Conservation (phyloP, 306 rosid genomes). For the Cucurbita argyrosperma region DNA sequence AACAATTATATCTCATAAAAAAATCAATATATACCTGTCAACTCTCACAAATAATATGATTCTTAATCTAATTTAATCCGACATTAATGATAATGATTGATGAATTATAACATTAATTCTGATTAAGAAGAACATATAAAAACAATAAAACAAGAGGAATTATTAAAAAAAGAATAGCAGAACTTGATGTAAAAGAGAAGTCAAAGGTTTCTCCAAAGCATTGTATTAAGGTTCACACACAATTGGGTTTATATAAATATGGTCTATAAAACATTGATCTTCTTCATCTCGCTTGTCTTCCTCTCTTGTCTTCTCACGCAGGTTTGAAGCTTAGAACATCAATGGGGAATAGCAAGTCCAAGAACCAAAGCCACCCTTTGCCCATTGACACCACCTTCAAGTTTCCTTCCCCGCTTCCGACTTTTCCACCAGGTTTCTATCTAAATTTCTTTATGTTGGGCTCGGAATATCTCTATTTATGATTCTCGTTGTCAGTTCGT, state of each 20-base stretch:
- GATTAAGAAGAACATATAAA: background rate
- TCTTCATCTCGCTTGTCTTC: background rate
- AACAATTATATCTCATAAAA: too few species aligned
- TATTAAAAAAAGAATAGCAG: background rate
- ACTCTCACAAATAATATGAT: too few species aligned
- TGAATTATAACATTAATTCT: too few species aligned
- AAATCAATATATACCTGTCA: too few species aligned
- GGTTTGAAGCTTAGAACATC: background rate
- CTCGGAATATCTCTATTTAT: too few species aligned
- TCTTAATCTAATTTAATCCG: too few species aligned
- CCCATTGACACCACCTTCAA: constrained; percentile 43
- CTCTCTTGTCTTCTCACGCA: background rate
- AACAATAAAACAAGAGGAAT: background rate
- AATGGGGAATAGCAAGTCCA: constrained; percentile 5
- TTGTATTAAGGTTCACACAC: background rate
- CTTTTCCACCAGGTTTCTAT: constrained; percentile 5
- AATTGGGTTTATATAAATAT: background rate
- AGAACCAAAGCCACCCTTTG: constrained; percentile 11
- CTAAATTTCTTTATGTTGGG: too few species aligned
- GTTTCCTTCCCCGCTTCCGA: constrained; percentile 40
- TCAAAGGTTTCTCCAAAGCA: constrained; percentile 2
- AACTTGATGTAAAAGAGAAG: constrained; percentile 2
- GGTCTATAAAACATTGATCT: background rate
- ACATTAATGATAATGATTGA: too few species aligned
- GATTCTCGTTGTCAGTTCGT: background rate